Conservation (phyloP, 2,329 filamentous ascomycete species). For the Emydomyces testavorans region DNA sequence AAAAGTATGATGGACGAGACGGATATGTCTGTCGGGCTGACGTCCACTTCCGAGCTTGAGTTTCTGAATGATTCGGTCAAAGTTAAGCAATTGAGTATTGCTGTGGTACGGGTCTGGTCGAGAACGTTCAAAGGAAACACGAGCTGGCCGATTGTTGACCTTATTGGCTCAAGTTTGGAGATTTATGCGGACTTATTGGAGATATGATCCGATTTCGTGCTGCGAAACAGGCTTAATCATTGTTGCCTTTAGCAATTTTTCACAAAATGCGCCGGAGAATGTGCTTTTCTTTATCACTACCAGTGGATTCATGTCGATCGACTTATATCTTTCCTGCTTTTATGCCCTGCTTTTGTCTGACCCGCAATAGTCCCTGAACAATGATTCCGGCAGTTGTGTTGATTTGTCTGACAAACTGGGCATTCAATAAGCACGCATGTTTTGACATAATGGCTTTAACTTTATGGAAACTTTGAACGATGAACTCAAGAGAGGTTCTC, state of each 20-base stretch:
- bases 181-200: slow-evolving; percentile 38
- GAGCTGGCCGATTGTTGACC: slow-evolving; percentile 39
- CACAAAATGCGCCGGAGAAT: not conserved
- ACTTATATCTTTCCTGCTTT: too few species aligned
- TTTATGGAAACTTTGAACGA: too few species aligned
- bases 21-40: slow-evolving; percentile 35
- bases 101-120: slow-evolving; percentile 39
- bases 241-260: too few species aligned
- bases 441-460: too few species aligned
- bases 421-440: too few species aligned
- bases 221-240: too few species aligned
- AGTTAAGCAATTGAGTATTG: slow-evolving; percentile 37
- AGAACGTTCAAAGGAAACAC: slow-evolving; percentile 39
- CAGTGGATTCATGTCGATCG: too few species aligned
- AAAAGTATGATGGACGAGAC: slow-evolving; percentile 42
- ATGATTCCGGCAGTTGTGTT: too few species aligned
- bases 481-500: too few species aligned
- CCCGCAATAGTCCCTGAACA: too few species aligned
- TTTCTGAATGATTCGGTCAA: slow-evolving; percentile 35
- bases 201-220: slow-evolving; percentile 11
- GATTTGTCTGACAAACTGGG: too few species aligned
- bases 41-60: slow-evolving; percentile 31
- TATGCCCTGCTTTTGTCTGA: too few species aligned
- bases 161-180: slow-evolving; percentile 38
- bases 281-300: not conserved